Conservation (phyloP, 2,329 filamentous ascomycete species). For the Metarhizium sp. region DNA sequence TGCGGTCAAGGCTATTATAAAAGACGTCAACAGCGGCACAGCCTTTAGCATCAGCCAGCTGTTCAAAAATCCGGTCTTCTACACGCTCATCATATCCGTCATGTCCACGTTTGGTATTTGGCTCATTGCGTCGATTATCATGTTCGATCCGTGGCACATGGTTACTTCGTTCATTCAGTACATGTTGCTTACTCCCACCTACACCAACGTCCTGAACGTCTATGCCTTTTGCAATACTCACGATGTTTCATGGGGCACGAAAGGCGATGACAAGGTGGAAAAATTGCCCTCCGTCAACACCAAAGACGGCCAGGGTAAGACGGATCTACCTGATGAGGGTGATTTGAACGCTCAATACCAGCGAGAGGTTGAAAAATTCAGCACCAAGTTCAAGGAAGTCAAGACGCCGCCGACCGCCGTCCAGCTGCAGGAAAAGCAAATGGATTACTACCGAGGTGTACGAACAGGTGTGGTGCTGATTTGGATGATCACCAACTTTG, state of each 20-base stretch:
- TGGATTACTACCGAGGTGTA: slow-evolving; percentile 98
- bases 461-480: slow-evolving; percentile 82
- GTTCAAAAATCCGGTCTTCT: slow-evolving; percentile 83
- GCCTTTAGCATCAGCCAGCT: slow-evolving; percentile 63
- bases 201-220: slow-evolving; percentile 97
- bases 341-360: slow-evolving; percentile 96
- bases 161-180: slow-evolving; percentile 94
- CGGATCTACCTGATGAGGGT: slow-evolving; percentile 88
- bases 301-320: slow-evolving; percentile 84
- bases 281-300: slow-evolving; percentile 81
- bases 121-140: slow-evolving; percentile 82
- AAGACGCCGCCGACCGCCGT: slow-evolving; percentile 48
- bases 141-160: slow-evolving; percentile 99
- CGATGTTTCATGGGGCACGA: slow-evolving; percentile 96
- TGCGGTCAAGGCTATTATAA: slow-evolving; percentile 75
- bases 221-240: slow-evolving; percentile 99
- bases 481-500: slow-evolving; percentile 97
- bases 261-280: slow-evolving; percentile 92
- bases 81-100: slow-evolving; percentile 86
- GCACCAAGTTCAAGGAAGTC: slow-evolving; percentile 63
- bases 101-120: slow-evolving; percentile 89
- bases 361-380: slow-evolving; percentile 66
- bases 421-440: slow-evolving; percentile 68
- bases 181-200: slow-evolving; percentile 86
- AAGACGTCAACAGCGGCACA: slow-evolving; percentile 49